Percentiles rank a stretch among this genome's conserved stretches.
Evolutionary conservation across 2,329 filamentous ascomycete species (phyloP).

Genomic region (Magnaporthiopsis incrustans): DNA sequence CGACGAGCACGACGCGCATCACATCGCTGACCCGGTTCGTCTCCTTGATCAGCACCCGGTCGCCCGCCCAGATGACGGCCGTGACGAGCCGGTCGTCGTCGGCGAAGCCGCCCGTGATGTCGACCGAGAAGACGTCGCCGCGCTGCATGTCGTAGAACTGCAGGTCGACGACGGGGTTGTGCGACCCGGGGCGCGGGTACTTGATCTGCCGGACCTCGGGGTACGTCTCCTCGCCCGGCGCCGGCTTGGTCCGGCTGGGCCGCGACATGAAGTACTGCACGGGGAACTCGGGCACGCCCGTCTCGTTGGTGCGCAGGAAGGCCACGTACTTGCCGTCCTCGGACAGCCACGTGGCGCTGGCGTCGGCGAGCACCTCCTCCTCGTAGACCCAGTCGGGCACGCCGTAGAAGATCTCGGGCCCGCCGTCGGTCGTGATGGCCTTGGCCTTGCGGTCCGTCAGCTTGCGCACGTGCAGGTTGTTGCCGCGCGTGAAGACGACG

Average conservation of each 20-base stretch:
- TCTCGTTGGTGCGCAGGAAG: conserved; percentile 91
- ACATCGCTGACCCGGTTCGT: conserved; percentile 91
- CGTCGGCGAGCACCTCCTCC: conserved; percentile 68
- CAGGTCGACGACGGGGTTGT: conserved; percentile 83
- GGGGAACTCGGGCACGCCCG: conserved; percentile 81
- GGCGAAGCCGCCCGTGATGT: conserved; percentile 67
- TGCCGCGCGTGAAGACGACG: conserved; percentile 80
- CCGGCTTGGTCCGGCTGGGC: conserved; percentile 65
- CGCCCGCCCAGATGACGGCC: conserved; percentile 83
- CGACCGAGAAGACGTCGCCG: conserved; percentile 70
- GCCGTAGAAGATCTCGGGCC: conserved; percentile 85
- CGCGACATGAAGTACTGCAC: conserved; percentile 88
- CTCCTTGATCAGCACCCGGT: conserved; percentile 78
- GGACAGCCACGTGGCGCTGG: conserved; percentile 92
- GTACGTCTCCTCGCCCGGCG: conserved; percentile 72
- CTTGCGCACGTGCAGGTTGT: conserved; percentile 80
- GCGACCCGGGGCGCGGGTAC: conserved; percentile 91
- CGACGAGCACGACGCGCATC: conserved; percentile 80
- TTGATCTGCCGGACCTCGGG: conserved; percentile 90
- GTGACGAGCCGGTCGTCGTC: conserved; percentile 85
- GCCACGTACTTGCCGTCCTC: conserved; percentile 81
- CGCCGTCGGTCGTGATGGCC: conserved; percentile 80
- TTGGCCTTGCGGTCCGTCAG: conserved; percentile 46
- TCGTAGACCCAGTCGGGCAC: conserved; percentile 98
- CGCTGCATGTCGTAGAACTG: conserved; percentile 80